These are phyloP conservation scores for Backusella sp. DNA, from an alignment of 192 early-diverging fungal species.

Conservation along the genomic window DNA sequence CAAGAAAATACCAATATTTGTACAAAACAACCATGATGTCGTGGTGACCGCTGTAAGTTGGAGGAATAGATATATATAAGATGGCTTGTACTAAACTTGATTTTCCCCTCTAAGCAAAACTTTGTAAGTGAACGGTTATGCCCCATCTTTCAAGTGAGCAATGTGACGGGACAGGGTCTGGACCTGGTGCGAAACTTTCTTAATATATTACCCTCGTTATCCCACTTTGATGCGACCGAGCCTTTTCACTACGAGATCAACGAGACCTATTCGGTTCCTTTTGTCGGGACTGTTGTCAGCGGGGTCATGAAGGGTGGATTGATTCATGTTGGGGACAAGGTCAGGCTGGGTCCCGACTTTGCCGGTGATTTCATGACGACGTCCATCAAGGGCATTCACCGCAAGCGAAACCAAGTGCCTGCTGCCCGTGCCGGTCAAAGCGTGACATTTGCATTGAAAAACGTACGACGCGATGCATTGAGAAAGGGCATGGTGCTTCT, in stretches of 20 bases:
- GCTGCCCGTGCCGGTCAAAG: constrained; percentile 80
- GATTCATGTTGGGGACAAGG: constrained; percentile 76
- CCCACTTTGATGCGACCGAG: constrained; percentile 53
- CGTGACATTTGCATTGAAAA: constrained; percentile 83
- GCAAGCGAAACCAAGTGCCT: constrained; percentile 80
- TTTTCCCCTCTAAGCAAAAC: constrained; percentile 29
- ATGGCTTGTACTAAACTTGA: too few relatives aligned
- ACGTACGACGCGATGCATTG: constrained; percentile 71
- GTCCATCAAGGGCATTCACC: constrained; percentile 83
- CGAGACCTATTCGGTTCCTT: constrained; percentile 89
- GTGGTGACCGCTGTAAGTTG: constrained; percentile 65
- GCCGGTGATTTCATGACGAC: constrained; percentile 78
- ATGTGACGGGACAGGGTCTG: constrained; percentile 74
- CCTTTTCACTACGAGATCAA: constrained; percentile 83
- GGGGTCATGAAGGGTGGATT: constrained; percentile 69
- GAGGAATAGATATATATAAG: neutral
- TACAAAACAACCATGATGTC: constrained; percentile 71
- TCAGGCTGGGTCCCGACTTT: constrained; percentile 85
- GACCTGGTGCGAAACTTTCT: constrained; percentile 78
- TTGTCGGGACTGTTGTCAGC: constrained; percentile 88
- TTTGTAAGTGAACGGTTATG: constrained; percentile 90
- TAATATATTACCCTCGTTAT: constrained; percentile 72
- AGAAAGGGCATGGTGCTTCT: constrained; percentile 88
- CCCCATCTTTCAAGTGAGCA: constrained; percentile 94
- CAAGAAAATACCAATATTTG: constrained; percentile 89